Evolutionary conservation across 768 basidiomycete genomes (phyloP).

Genomic region (Lactarius hatsudake): DNA sequence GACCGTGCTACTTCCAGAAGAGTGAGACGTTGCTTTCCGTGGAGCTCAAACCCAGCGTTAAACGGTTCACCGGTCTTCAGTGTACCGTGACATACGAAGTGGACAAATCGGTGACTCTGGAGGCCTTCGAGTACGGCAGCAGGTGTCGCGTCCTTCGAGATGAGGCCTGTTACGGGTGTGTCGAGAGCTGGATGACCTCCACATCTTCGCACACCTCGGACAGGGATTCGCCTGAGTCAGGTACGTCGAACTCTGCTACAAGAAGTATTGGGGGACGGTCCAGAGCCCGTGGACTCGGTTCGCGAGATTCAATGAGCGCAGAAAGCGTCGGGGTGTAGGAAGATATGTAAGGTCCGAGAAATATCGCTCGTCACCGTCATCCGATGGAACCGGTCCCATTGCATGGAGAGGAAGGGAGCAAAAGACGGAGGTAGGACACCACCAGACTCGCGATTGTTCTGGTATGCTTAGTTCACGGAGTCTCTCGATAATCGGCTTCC

Average conservation of each 20-base stretch:
- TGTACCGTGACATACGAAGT: constrained; percentile 18
- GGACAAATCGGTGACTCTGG: background rate
- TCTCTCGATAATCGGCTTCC: constrained; percentile 6
- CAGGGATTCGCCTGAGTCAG: background rate
- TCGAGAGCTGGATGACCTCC: background rate
- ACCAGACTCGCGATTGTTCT: constrained; percentile 21
- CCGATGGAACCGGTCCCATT: constrained; percentile 6
- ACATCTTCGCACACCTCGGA: background rate
- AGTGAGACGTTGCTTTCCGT: background rate
- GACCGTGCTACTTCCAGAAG: constrained; percentile 11
- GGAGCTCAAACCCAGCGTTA: constrained; percentile 6
- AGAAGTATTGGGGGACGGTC: background rate
- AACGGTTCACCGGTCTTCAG: constrained; percentile 10
- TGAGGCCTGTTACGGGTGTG: background rate
- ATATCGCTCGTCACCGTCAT: background rate
- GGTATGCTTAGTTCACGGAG: constrained; percentile 2
- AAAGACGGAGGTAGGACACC: constrained; percentile 23
- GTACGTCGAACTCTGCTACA: background rate
- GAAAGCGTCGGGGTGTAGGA: constrained; percentile 23
- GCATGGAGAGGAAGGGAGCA: constrained; percentile 17
- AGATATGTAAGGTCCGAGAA: constrained; percentile 17
- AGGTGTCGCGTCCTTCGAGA: background rate
- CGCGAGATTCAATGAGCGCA: constrained; percentile 6
- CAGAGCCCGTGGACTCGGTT: background rate
- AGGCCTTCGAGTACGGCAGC: background rate